Percentiles rank a stretch among this genome's conserved stretches.
Conservation (phyloP, 2,329 filamentous ascomycete species). For the Coccinonectria pachysandricola region DNA sequence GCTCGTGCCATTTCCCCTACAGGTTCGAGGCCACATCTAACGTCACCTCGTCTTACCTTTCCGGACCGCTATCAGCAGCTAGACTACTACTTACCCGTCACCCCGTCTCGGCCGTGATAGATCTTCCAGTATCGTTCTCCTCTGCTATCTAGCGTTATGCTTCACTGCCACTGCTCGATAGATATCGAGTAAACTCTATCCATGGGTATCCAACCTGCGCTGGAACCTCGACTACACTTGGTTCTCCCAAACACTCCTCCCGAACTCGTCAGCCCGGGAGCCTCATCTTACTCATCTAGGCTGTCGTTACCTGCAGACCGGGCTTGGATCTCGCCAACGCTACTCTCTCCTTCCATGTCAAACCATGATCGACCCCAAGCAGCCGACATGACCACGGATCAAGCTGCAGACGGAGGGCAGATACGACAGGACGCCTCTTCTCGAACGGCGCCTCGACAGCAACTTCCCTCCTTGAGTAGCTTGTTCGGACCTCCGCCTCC, state of each 20-base stretch:
- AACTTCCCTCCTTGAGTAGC: constrained; percentile 47
- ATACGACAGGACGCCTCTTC: constrained; percentile 24
- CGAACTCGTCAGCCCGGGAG: constrained; percentile 42
- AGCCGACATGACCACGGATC: constrained; percentile 32
- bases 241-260: constrained; percentile 44
- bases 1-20: constrained; percentile 18
- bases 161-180: constrained; percentile 15
- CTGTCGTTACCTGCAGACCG: constrained; percentile 33
- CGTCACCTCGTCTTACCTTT: no score
- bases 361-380: constrained; percentile 41
- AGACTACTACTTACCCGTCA: no score
- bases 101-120: constrained; percentile 8
- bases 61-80: no score
- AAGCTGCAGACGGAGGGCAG: constrained; percentile 27
- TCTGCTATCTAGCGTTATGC: constrained; percentile 9
- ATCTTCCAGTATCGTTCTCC: no score
- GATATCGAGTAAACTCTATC: constrained; percentile 27
- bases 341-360: constrained; percentile 45
- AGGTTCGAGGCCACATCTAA: constrained; percentile 8
- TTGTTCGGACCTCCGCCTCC: constrained; percentile 41
- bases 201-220: constrained; percentile 45
- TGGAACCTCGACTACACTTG: constrained; percentile 41
- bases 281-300: constrained; percentile 36
- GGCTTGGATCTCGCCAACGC: constrained; percentile 30
- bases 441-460: constrained; percentile 28